A percentile compares a stretch with the other conserved stretches of the same genome.
Evolutionary conservation across 495 filamentous ascomycete genomes (phyloP).

Genomic region (Cenococcum geophilum): DNA sequence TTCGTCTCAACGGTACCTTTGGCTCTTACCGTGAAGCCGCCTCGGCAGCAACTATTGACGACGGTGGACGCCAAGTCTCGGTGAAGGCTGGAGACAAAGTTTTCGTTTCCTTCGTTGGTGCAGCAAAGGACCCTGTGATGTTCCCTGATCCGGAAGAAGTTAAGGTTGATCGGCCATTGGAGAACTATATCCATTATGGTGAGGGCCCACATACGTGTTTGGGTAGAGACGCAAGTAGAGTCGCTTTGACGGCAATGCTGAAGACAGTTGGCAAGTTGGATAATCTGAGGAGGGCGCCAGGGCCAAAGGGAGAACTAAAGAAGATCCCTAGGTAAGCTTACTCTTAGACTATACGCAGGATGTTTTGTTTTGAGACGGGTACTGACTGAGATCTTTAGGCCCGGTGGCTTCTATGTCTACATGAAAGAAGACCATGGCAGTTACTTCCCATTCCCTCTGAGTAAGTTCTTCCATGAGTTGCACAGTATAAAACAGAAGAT

Average conservation of each 20-base stretch:
- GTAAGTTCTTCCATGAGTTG: conserved; percentile 40
- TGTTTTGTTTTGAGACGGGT: too few relatives aligned
- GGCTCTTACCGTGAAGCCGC: conserved; percentile 49
- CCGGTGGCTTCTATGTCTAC: conserved; percentile 59
- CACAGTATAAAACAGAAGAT: background rate
- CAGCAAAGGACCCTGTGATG: conserved; percentile 45
- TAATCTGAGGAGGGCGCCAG: conserved; percentile 61
- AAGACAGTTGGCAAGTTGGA: conserved; percentile 40
- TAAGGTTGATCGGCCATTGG: conserved; percentile 59
- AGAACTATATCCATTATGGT: conserved; percentile 63
- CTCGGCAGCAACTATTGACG: conserved; percentile 41
- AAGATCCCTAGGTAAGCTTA: conserved; percentile 48
- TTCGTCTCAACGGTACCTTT: conserved; percentile 56
- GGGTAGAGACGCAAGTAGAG: conserved; percentile 54
- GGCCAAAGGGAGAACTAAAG: conserved; percentile 66
- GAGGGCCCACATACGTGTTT: conserved; percentile 57
- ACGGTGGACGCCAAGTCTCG: conserved; percentile 47
- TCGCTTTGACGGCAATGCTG: conserved; percentile 44
- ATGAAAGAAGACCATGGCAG: conserved; percentile 68
- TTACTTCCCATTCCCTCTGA: conserved; percentile 68
- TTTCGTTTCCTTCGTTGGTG: conserved; percentile 45
- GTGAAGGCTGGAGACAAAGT: conserved; percentile 50
- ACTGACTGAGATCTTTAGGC: conserved; percentile 6
- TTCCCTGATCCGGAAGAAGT: conserved; percentile 68
- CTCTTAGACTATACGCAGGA: background rate